Conservation (phyloP, 805 yeast species). For the Teunomyces gatunensis region DNA sequence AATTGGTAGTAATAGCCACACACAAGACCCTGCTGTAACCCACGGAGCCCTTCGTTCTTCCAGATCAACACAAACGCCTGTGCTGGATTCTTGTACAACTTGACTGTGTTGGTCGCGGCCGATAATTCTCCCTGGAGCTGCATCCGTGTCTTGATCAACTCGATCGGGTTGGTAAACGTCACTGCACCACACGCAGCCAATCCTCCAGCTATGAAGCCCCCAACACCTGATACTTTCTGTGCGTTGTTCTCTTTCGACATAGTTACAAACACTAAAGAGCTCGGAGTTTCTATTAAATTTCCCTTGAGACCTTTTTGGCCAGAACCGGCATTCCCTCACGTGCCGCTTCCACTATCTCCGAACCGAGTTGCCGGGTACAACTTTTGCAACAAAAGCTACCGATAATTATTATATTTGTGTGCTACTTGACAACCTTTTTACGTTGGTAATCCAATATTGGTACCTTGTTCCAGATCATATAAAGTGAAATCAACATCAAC, state of each 20-base stretch:
- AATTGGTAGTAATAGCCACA: constrained; percentile 91
- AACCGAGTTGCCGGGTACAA: too few relatives aligned
- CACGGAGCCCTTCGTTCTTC: constrained; percentile 80
- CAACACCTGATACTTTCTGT: constrained; percentile 22
- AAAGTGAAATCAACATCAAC: too few relatives aligned
- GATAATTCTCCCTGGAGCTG: constrained; percentile 92
- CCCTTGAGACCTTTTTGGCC: background rate
- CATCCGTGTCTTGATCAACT: constrained; percentile 91
- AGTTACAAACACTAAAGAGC: too few relatives aligned
- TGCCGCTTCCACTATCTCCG: background rate
- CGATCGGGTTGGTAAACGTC: constrained; percentile 94
- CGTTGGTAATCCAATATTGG: too few relatives aligned
- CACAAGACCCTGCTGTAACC: constrained; percentile 83
- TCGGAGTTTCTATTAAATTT: too few relatives aligned
- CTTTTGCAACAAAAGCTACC: too few relatives aligned
- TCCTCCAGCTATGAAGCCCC: constrained; percentile 29
- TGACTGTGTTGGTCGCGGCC: constrained; percentile 47
- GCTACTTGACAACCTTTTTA: too few relatives aligned
- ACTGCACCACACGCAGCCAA: constrained; percentile 96
- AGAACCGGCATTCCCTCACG: constrained; percentile 1
- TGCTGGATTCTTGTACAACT: constrained; percentile 71
- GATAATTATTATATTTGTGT: too few relatives aligned
- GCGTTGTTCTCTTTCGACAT: constrained; percentile 3
- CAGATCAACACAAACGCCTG: constrained; percentile 77
- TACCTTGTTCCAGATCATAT: too few relatives aligned